Conservation (phyloP, 768 basidiomycete genomes). For the Hericium coralloides region DNA sequence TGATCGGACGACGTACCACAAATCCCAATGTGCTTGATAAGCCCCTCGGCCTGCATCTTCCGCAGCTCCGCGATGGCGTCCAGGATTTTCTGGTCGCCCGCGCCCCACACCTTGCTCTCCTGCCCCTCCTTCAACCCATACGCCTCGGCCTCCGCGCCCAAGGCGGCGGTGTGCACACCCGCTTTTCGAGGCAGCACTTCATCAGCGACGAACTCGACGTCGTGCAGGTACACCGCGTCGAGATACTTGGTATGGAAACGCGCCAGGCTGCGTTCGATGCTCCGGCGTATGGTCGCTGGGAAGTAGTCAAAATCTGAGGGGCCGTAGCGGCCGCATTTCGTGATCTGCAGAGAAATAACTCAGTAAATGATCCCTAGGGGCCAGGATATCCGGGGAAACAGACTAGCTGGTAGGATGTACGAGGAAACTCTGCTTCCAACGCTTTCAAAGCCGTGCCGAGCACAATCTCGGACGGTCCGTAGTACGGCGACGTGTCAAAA, state of each 20-base stretch:
- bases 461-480: conserved; percentile 72
- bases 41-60: conserved; percentile 62
- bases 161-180: conserved; percentile 49
- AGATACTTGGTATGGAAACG: conserved; percentile 71
- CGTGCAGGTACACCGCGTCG: conserved; percentile 77
- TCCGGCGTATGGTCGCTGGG: conserved; percentile 52
- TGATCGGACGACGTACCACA: conserved; percentile 41
- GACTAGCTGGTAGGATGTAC: conserved; percentile 69
- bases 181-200: conserved; percentile 36
- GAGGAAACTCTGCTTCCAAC: conserved; percentile 62
- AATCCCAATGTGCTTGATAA: conserved; percentile 69
- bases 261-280: conserved; percentile 55
- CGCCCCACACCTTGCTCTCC: conserved; percentile 48
- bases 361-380: too few relatives aligned
- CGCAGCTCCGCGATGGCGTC: conserved; percentile 58
- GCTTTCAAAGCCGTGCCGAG: conserved; percentile 56
- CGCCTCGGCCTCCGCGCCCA: conserved; percentile 40
- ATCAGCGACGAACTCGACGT: conserved; percentile 70
- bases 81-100: conserved; percentile 66
- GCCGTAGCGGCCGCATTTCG: conserved; percentile 81
- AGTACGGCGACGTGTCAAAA: conserved; percentile 79
- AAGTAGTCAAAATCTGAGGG: conserved; percentile 62
- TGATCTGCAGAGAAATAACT: conserved; percentile 41
- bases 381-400: not conserved
- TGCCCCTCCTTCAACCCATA: conserved; percentile 61